These are phyloP conservation scores for Lonicera japonica DNA, from an alignment of 129 eudicot genomes.

Conservation along the genomic window DNA sequence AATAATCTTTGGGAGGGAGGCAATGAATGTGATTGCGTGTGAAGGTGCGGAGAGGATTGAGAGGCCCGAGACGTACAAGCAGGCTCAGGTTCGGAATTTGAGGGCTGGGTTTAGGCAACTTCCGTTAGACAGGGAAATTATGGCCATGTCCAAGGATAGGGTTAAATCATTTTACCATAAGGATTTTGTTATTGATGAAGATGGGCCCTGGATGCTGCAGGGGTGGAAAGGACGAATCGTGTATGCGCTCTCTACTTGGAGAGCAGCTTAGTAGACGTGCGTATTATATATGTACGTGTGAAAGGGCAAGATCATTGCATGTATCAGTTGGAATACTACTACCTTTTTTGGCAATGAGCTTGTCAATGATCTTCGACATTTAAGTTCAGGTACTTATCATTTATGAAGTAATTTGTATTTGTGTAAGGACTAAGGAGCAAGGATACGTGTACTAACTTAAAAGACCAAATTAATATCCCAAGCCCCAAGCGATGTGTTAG, in stretches of 20 bases:
- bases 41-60: constrained; percentile 82
- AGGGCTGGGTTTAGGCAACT: constrained; percentile 60
- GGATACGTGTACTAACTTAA: no score
- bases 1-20: constrained; percentile 57
- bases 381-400: constrained; percentile 17
- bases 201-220: constrained; percentile 72
- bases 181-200: constrained; percentile 71
- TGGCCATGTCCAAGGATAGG: constrained; percentile 48
- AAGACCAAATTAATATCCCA: no score
- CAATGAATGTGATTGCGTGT: constrained; percentile 79
- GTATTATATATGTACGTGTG: neutral
- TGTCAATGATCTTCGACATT: constrained; percentile 5
- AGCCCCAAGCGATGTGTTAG: no score
- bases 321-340: neutral
- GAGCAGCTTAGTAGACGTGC: constrained; percentile 16
- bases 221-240: constrained; percentile 84
- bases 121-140: constrained; percentile 53
- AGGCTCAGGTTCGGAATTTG: constrained; percentile 62
- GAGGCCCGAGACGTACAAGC: constrained; percentile 80
- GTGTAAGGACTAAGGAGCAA: no score
- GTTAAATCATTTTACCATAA: constrained; percentile 45
- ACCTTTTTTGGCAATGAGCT: neutral
- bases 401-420: neutral
- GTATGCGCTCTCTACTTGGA: constrained; percentile 59
- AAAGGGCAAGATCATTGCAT: constrained; percentile 10